These are phyloP conservation scores for Cichorium intybus DNA, from an alignment of 140 eudicot species.

Conservation along the genomic window DNA sequence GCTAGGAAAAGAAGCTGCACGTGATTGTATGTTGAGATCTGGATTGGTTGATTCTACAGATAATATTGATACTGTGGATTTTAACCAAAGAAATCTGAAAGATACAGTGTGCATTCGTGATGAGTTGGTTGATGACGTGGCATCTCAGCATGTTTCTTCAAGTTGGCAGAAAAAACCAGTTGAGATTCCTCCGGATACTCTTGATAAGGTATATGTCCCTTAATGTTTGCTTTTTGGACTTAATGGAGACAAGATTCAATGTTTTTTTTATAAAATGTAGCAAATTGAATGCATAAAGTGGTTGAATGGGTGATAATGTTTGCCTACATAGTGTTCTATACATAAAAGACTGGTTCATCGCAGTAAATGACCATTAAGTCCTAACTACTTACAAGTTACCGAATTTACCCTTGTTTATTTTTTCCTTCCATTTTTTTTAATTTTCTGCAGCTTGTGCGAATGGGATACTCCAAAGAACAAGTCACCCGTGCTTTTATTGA, in stretches of 20 bases:
- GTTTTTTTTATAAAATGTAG: too few relatives aligned
- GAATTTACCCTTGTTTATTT: neutral
- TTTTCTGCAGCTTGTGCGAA: slow-evolving; percentile 44
- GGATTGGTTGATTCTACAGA: slow-evolving; percentile 46
- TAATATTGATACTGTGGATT: slow-evolving; percentile 20
- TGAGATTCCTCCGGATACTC: slow-evolving; percentile 65
- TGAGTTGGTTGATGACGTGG: slow-evolving; percentile 28
- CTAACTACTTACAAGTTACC: too few relatives aligned
- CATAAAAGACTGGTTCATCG: too few relatives aligned
- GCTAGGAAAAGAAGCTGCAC: slow-evolving; percentile 80
- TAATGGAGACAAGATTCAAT: too few relatives aligned
- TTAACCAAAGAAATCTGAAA: slow-evolving; percentile 20
- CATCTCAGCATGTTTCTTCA: slow-evolving; percentile 24
- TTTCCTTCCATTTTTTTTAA: neutral
- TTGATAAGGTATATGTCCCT: slow-evolving; percentile 79
- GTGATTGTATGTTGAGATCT: slow-evolving; percentile 82
- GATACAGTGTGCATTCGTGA: slow-evolving; percentile 30
- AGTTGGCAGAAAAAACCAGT: slow-evolving; percentile 30
- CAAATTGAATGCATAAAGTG: too few relatives aligned
- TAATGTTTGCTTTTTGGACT: too few relatives aligned
- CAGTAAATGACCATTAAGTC: too few relatives aligned
- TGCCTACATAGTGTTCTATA: too few relatives aligned
- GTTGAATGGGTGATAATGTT: too few relatives aligned
- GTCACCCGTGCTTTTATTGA: slow-evolving; percentile 51
- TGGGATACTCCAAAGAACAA: slow-evolving; percentile 71